phyloP scores from a whole-genome alignment of 805 yeast genomes.

The Saturnispora diversa region DNA sequence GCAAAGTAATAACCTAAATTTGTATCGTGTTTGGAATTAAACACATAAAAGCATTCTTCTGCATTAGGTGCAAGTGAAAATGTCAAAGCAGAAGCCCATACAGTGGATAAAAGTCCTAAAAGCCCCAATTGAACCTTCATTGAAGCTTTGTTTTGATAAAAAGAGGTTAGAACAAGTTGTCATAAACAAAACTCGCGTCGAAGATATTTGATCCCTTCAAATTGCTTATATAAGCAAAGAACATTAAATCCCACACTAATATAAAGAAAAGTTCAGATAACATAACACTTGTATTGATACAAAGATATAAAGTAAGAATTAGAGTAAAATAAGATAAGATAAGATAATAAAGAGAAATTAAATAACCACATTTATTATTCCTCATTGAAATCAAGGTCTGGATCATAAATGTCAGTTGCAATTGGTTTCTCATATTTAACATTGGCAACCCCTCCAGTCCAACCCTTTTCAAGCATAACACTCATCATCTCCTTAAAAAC shows the following conservation, averaged over 20 bases:
- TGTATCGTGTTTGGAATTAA: slow-evolving; percentile 51
- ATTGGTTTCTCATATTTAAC: slow-evolving; percentile 21
- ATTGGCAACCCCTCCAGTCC: slow-evolving; percentile 28
- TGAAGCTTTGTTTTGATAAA: too few species aligned
- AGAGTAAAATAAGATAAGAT: too few species aligned
- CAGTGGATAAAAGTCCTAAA: background rate
- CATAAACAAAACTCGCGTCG: too few species aligned
- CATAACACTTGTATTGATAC: too few species aligned
- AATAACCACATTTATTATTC: too few species aligned
- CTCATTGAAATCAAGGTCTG: slow-evolving; percentile 27
- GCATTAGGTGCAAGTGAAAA: slow-evolving; percentile 72
- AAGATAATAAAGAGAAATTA: too few species aligned
- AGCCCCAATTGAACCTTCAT: background rate
- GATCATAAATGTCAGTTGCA: slow-evolving; percentile 23
- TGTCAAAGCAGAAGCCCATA: slow-evolving; percentile 51
- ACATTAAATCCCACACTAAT: too few species aligned
- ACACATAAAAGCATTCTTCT: slow-evolving; percentile 60
- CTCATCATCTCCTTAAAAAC: slow-evolving; percentile 32
- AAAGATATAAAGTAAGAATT: too few species aligned
- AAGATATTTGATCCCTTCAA: too few species aligned
- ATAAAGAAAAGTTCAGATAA: too few species aligned
- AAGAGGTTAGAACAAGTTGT: too few species aligned
- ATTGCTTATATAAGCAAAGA: too few species aligned
- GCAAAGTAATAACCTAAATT: slow-evolving; percentile 73
- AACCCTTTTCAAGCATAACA: slow-evolving; percentile 29